These are phyloP conservation scores for Blastobotrys mokoenaii DNA, from an alignment of 805 yeast genomes.

Conservation along the genomic window DNA sequence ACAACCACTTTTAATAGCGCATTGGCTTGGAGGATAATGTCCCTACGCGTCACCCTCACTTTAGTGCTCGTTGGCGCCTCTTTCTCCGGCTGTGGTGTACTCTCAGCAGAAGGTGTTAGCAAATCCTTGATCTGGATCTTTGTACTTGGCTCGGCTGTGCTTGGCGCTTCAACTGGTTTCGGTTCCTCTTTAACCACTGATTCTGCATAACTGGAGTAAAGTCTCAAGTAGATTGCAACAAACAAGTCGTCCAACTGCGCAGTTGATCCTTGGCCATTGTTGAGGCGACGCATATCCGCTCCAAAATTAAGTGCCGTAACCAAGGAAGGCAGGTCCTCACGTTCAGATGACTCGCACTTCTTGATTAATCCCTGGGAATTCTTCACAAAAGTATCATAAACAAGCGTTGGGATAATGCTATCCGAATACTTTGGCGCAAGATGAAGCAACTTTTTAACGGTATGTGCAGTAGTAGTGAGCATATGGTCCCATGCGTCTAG, in stretches of 20 bases:
- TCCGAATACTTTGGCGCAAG: slow-evolving; percentile 30
- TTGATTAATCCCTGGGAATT: slow-evolving; percentile 22
- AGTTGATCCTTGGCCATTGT: slow-evolving; percentile 77
- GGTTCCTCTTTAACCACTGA: too few species aligned
- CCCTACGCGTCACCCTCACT: slow-evolving; percentile 40
- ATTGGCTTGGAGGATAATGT: slow-evolving; percentile 33
- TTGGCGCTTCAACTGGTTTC: too few species aligned
- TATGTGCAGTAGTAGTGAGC: slow-evolving; percentile 42
- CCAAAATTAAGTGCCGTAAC: slow-evolving; percentile 20
- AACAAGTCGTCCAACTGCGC: slow-evolving; percentile 64
- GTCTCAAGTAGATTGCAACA: slow-evolving; percentile 48
- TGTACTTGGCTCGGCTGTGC: too few species aligned
- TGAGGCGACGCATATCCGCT: slow-evolving; percentile 56
- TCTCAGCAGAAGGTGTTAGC: slow-evolving; percentile 1
- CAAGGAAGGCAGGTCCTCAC: slow-evolving; percentile 12
- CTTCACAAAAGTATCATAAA: too few species aligned
- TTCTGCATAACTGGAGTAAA: slow-evolving; percentile 26
- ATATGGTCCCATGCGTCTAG: slow-evolving; percentile 58
- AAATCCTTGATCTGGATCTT: slow-evolving; percentile 6
- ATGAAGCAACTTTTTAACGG: slow-evolving; percentile 38
- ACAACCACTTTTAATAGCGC: slow-evolving; percentile 21
- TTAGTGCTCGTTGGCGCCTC: slow-evolving; percentile 12
- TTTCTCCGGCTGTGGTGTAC: slow-evolving; percentile 28
- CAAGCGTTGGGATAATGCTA: neutral
- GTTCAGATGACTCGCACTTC: slow-evolving; percentile 30